phyloP scores from a whole-genome alignment of 2,329 filamentous ascomycete genomes.

The Apiospora koreana region DNA sequence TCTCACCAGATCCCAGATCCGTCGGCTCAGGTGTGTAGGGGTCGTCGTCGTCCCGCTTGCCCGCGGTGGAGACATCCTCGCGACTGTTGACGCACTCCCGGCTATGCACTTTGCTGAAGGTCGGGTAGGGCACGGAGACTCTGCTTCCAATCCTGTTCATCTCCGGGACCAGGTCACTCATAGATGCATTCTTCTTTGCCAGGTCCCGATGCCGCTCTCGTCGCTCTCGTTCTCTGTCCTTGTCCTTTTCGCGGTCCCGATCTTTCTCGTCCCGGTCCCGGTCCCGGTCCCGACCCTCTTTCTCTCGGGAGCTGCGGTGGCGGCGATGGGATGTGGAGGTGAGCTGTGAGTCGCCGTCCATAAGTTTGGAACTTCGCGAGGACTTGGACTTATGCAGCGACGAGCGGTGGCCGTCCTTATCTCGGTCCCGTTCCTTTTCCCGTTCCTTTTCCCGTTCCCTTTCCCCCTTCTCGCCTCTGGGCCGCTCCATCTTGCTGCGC shows the following conservation, averaged over 20 bases:
- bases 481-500: slow-evolving; percentile 16
- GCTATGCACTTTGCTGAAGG: slow-evolving; percentile 74
- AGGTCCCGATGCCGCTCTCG: slow-evolving; percentile 12
- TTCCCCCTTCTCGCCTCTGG: slow-evolving; percentile 14
- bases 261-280: slow-evolving; percentile 8
- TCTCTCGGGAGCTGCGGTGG: slow-evolving; percentile 33
- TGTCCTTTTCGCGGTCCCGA: slow-evolving; percentile 9
- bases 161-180: slow-evolving; percentile 35
- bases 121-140: slow-evolving; percentile 34
- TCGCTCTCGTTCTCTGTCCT: slow-evolving; percentile 12
- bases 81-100: slow-evolving; percentile 76
- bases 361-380: slow-evolving; percentile 28
- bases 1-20: slow-evolving; percentile 59
- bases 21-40: slow-evolving; percentile 71
- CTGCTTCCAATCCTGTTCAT: slow-evolving; percentile 29
- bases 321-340: slow-evolving; percentile 26
- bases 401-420: slow-evolving; percentile 24
- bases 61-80: slow-evolving; percentile 47
- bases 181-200: slow-evolving; percentile 31
- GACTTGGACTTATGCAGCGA: slow-evolving; percentile 27
- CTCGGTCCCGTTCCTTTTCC: slow-evolving; percentile 23
- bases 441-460: too few relatives aligned
- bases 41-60: slow-evolving; percentile 38
- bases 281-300: slow-evolving; percentile 20
- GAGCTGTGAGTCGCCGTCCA: slow-evolving; percentile 19